Evolutionary conservation across 148 eudicot genomes (phyloP).

Genomic region (Chenopodium suecicum): DNA sequence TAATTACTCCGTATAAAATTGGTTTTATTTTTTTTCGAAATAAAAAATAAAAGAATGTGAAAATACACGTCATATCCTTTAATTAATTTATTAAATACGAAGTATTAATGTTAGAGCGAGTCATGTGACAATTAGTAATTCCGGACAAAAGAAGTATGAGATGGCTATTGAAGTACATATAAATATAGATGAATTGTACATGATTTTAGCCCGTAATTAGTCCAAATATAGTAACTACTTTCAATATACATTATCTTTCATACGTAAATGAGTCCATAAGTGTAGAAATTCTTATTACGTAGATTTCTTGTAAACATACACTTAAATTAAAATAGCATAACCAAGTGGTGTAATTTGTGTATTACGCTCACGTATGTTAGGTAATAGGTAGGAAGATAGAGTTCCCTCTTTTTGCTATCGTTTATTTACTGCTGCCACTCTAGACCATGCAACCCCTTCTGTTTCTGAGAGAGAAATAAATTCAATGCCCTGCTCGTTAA

Average conservation of each 20-base stretch:
- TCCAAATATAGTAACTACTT: conserved; percentile 22
- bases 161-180: conserved; percentile 5
- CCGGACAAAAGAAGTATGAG: background rate
- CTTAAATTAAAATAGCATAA: conserved; percentile 3
- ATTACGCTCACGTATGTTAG: conserved; percentile 34
- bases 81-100: no score
- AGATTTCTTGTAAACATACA: conserved; percentile 27
- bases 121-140: no score
- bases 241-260: background rate
- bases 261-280: conserved; percentile 26
- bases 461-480: background rate
- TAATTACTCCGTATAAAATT: no score
- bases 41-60: no score
- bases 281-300: conserved; percentile 14
- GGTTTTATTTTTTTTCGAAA: no score
- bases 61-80: no score
- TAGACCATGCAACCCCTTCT: background rate
- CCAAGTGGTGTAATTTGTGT: conserved; percentile 16
- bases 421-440: background rate
- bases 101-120: no score
- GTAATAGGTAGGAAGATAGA: conserved; percentile 5
- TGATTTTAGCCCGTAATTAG: background rate
- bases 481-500: background rate
- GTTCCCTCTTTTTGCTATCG: background rate
- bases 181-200: background rate